Evolutionary conservation across 2,329 filamentous ascomycete genomes (phyloP).

Genomic region (Aspergillus sergii): DNA sequence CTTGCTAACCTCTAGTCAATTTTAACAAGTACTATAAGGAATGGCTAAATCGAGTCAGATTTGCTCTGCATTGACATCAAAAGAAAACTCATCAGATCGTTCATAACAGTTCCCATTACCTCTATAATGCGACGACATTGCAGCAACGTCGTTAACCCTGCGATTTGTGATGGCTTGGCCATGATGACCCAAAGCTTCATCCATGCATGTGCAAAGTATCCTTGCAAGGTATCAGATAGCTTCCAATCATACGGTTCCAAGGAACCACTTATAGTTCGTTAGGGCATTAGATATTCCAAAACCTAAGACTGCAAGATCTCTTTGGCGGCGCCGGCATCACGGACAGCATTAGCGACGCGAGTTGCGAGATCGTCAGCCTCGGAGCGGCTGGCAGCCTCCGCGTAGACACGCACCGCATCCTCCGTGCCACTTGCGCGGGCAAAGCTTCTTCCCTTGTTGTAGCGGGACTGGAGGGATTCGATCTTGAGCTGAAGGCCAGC

Average conservation of each 20-base stretch:
- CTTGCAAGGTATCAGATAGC: not conserved
- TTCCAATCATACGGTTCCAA: not conserved
- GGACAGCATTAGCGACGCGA: constrained; percentile 76
- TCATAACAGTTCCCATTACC: constrained; percentile 18
- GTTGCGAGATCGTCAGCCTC: constrained; percentile 90
- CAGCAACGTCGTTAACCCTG: not conserved
- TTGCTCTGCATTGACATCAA: constrained; percentile 3
- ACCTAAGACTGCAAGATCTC: constrained; percentile 19
- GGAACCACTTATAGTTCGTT: not conserved
- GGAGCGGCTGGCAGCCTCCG: constrained; percentile 83
- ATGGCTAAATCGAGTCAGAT: constrained; percentile 2
- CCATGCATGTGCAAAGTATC: not conserved
- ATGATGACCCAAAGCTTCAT: not conserved
- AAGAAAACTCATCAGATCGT: constrained; percentile 19
- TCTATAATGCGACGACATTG: constrained; percentile 16
- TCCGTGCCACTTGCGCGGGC: constrained; percentile 93
- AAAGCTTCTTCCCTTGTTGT: constrained; percentile 85
- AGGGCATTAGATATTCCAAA: not conserved
- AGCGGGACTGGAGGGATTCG: constrained; percentile 84
- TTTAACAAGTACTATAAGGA: not conserved
- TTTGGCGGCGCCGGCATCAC: constrained; percentile 52
- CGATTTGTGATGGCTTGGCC: not conserved
- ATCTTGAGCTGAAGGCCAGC: constrained; percentile 81
- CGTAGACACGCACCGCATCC: constrained; percentile 93
- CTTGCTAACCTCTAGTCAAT: not conserved